Base-by-base conservation (phyloP, 2,329 filamentous ascomycete genomes). In the Ophiostoma triangulosporum region DNA sequence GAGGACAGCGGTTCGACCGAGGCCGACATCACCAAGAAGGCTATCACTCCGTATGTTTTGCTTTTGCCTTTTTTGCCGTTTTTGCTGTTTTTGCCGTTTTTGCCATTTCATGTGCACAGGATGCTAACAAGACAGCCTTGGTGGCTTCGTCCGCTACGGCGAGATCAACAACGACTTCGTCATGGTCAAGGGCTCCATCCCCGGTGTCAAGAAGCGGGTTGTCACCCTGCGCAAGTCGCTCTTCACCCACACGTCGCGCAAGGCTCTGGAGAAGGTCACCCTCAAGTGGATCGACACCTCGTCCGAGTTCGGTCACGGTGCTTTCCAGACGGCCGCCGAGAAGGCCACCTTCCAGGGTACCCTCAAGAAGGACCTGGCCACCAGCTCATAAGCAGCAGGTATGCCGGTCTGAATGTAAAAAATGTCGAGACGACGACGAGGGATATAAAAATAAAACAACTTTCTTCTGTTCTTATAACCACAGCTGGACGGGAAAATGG, bases 221-320 rank as follows among this genome's bases (percentile, higher is more conserved):
- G 87, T 97, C 79, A 98, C 93, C 64, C 86, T 98, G 66, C 87
- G 93, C 74, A 98, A 97, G 82, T 94, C 91, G 64, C 93, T 98
- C 82, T 97, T 93, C 83, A 80, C 78, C 60, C 93, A 98, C 82
- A 97, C 90, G 65, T 95, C 86, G 69, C 82, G 93, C 71, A 89
- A 85, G 73, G 88, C 93, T 54, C 81, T 95, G 69, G 93, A 98
- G 86, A 97, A 98, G 88, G 87, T 97, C 73, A 88, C 91, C 70
- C 87, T 98, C 79, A 98, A 98, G 79, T 98, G 93, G 93, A 98
- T 98, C 86, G 93, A 98, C 70, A 98, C 93, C 66, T 96, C 90
- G 60, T 96, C 90, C 78, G 95, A 98, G 82, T 98, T 98, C 75
- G 93, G 93, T 75, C 93, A 98, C 80, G 93, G 93, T 83, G 91